Conservation (phyloP, 2,329 filamentous ascomycete genomes). For the Botrytis hyacinthi region DNA sequence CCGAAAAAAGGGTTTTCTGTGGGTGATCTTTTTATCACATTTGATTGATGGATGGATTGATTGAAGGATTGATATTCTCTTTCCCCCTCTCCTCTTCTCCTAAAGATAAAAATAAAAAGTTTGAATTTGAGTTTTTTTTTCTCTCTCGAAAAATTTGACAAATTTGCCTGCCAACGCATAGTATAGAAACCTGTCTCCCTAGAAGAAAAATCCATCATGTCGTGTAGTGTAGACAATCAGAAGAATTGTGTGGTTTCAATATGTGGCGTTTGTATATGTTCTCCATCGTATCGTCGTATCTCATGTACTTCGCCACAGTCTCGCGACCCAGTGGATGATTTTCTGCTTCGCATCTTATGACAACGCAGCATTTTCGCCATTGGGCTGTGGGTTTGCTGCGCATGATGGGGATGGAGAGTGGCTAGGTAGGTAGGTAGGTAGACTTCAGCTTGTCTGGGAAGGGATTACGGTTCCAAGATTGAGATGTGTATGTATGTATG, state of each 20-base stretch:
- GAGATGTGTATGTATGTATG: background rate
- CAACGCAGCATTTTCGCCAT: slow-evolving; percentile 29
- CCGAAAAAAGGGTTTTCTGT: slow-evolving; percentile 17
- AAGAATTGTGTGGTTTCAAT: background rate
- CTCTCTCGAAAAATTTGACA: background rate
- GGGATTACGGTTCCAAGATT: background rate
- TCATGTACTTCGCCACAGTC: slow-evolving; percentile 32
- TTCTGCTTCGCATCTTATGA: background rate
- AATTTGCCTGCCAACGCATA: slow-evolving; percentile 22
- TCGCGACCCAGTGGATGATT: slow-evolving; percentile 11
- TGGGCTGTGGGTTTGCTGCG: background rate
- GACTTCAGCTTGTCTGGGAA: slow-evolving; percentile 35
- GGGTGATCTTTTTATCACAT: background rate
- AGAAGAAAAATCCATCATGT: background rate
- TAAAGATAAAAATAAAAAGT: background rate
- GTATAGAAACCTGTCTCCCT: background rate
- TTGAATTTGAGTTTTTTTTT: no score
- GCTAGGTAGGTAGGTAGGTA: background rate
- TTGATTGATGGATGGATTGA: background rate
- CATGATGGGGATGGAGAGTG: background rate
- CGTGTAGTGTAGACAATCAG: background rate
- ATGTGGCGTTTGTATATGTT: background rate
- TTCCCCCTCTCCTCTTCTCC: background rate
- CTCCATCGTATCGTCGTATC: slow-evolving; percentile 16
- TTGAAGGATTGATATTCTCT: background rate